phyloP scores from a whole-genome alignment of 148 eudicot species.

The Rhododendron vialii region DNA sequence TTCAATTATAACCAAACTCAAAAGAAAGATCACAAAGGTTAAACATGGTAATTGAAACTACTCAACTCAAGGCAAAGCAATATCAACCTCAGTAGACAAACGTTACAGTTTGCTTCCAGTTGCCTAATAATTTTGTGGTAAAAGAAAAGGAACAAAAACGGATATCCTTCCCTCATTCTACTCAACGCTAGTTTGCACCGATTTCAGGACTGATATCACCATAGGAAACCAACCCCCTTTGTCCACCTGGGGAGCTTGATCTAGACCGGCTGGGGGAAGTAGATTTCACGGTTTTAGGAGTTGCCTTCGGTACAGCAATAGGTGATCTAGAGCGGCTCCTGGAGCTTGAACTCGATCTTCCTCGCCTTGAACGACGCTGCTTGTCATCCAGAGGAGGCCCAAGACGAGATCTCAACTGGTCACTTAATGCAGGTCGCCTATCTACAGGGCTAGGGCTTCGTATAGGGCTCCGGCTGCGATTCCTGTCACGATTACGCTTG shows the following conservation, averaged over 20 bases:
- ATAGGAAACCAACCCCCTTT: conserved; percentile 81
- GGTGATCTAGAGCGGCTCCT: conserved; percentile 61
- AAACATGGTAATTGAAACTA: neutral
- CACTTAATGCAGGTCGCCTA: conserved; percentile 60
- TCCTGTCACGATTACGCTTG: conserved; percentile 36
- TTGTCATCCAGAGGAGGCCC: conserved; percentile 49
- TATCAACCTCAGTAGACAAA: neutral
- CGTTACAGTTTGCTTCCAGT: neutral
- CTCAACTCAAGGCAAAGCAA: neutral
- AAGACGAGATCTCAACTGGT: conserved; percentile 70
- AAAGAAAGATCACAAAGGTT: neutral
- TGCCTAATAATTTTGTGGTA: neutral
- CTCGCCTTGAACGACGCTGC: conserved; percentile 31
- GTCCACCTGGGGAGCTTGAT: conserved; percentile 67
- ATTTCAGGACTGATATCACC: conserved; percentile 73
- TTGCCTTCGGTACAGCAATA: conserved; percentile 25
- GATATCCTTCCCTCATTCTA: neutral
- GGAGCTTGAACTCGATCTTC: conserved; percentile 49
- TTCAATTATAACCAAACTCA: neutral
- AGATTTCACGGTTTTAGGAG: conserved; percentile 26
- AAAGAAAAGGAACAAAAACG: neutral
- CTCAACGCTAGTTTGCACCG: conserved; percentile 32
- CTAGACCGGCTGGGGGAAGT: conserved; percentile 44
- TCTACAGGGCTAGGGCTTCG: conserved; percentile 64
- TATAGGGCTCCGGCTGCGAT: conserved; percentile 54